These are phyloP conservation scores for Hordeum pubiflorum DNA, from an alignment of 202 grass and related monocot genomes.

Conservation along the genomic window DNA sequence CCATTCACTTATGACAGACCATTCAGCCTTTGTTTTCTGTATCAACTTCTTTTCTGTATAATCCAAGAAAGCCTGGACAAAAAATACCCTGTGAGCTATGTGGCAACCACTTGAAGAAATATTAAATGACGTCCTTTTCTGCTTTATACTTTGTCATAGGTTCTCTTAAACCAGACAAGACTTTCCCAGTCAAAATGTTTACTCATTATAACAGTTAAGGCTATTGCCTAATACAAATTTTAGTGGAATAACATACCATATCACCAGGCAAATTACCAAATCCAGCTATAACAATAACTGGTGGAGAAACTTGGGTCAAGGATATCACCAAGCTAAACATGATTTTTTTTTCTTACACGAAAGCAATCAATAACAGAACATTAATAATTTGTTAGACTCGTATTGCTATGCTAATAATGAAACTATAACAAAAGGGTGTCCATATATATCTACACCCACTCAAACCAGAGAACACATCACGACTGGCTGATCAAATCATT, in stretches of 20 bases:
- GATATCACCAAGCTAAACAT: slow-evolving; percentile 15
- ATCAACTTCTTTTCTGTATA: slow-evolving; percentile 79
- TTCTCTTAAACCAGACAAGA: not conserved
- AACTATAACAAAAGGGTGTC: slow-evolving; percentile 1
- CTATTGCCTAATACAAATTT: not conserved
- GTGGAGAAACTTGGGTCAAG: slow-evolving; percentile 48
- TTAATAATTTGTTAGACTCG: slow-evolving; percentile 1
- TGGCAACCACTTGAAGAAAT: not conserved
- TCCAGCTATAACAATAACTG: slow-evolving; percentile 84
- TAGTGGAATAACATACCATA: slow-evolving; percentile 53
- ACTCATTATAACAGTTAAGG: not conserved
- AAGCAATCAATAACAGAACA: not conserved
- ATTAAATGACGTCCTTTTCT: not conserved
- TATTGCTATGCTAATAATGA: not conserved
- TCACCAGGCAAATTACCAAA: slow-evolving; percentile 97
- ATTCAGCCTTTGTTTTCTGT: slow-evolving; percentile 87
- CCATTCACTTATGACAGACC: slow-evolving; percentile 92
- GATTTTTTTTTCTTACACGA: not conserved
- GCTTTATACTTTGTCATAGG: not conserved
- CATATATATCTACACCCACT: not conserved
- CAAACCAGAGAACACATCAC: slow-evolving; percentile 1
- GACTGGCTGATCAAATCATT: not conserved
- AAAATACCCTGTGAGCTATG: slow-evolving; percentile 19
- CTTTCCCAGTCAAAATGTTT: not conserved
- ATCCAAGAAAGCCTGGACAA: slow-evolving; percentile 80